Conservation (phyloP, 192 early-diverging fungal genomes). For the Entrophospora sp. region DNA sequence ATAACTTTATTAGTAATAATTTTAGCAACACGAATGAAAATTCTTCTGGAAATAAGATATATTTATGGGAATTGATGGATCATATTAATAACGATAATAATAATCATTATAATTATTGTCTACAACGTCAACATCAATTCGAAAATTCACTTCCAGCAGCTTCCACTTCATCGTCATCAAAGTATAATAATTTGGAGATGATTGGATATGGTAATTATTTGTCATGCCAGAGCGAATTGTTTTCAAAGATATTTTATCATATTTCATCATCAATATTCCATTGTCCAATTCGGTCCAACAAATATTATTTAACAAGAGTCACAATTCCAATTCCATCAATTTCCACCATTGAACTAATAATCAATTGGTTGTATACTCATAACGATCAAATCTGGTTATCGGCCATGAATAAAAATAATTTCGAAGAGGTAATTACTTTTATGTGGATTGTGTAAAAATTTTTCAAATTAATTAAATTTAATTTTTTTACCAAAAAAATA, state of each 20-base stretch:
- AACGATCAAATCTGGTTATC: not conserved
- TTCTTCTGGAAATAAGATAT: not conserved
- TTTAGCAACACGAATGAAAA: not conserved
- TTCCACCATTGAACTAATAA: slow-evolving; percentile 2
- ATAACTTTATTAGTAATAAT: not conserved
- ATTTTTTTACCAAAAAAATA: too few relatives aligned
- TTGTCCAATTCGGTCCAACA: not conserved
- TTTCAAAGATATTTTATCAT: slow-evolving; percentile 6
- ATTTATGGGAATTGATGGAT: too few relatives aligned
- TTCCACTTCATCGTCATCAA: too few relatives aligned
- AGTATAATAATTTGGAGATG: not conserved
- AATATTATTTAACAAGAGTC: not conserved
- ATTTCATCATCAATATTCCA: not conserved
- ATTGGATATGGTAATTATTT: not conserved
- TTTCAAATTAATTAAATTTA: not conserved
- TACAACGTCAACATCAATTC: too few relatives aligned
- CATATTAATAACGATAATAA: too few relatives aligned
- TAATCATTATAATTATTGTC: too few relatives aligned
- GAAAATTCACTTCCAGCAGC: not conserved
- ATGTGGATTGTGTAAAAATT: not conserved
- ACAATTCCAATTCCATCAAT: slow-evolving; percentile 3
- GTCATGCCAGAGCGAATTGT: slow-evolving; percentile 2
- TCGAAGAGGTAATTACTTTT: not conserved
- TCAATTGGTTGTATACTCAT: slow-evolving; percentile 10
- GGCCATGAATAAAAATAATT: not conserved